These are phyloP conservation scores for Auricularia auricula-judae DNA, from an alignment of 768 basidiomycete genomes.

Conservation along the genomic window DNA sequence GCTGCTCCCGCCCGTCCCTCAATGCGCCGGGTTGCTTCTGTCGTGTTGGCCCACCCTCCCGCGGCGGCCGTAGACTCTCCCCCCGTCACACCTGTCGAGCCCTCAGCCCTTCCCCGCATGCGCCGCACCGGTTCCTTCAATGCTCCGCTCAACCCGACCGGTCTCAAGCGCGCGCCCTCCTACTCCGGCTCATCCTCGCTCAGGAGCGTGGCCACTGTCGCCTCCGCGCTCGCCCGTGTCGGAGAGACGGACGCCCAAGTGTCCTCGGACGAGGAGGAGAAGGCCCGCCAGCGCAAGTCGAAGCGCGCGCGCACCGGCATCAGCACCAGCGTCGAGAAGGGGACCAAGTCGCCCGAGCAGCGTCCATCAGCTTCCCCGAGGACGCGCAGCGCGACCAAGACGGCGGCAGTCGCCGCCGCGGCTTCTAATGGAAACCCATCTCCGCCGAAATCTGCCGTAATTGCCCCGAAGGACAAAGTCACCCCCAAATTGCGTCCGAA, in stretches of 20 bases:
- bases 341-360: not conserved
- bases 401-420: not conserved
- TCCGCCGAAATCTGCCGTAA: not conserved
- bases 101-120: slow-evolving; percentile 21
- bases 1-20: slow-evolving; percentile 7
- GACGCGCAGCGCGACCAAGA: not conserved
- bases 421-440: too few species aligned
- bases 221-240: not conserved
- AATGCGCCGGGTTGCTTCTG: not conserved
- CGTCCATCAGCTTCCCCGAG: not conserved
- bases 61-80: not conserved
- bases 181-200: slow-evolving; percentile 26
- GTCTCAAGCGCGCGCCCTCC: slow-evolving; percentile 47
- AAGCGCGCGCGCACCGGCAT: slow-evolving; percentile 43
- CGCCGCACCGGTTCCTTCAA: slow-evolving; percentile 26
- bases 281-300: slow-evolving; percentile 40
- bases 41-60: not conserved
- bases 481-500: not conserved
- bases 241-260: slow-evolving; percentile 11
- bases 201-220: not conserved
- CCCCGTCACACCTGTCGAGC: slow-evolving; percentile 24
- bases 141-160: slow-evolving; percentile 4
- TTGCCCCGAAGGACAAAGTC: not conserved
- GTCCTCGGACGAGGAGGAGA: slow-evolving; percentile 74
- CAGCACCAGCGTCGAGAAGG: not conserved